Percentiles rank a stretch among this genome's conserved stretches.
phyloP scores from a whole-genome alignment of 2,329 filamentous ascomycete species.

The Paraphaeosphaeria sporulosa region DNA sequence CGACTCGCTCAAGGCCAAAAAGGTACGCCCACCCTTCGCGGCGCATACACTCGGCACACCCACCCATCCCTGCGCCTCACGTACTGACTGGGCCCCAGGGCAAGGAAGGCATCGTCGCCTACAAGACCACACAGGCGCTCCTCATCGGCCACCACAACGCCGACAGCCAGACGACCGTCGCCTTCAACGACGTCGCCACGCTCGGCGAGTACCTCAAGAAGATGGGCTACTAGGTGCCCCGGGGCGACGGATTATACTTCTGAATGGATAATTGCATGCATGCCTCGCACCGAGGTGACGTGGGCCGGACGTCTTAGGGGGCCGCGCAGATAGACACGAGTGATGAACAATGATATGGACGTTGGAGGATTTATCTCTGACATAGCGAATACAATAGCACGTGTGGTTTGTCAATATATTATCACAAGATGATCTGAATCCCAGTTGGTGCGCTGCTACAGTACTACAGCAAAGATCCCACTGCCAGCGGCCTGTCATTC shows the following conservation, averaged over 20 bases:
- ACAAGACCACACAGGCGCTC: slow-evolving; percentile 88
- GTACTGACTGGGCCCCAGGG: slow-evolving; percentile 60
- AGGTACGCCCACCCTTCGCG: slow-evolving; percentile 62
- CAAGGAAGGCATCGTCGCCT: slow-evolving; percentile 79
- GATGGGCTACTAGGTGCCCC: slow-evolving; percentile 70
- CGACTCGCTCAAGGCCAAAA: slow-evolving; percentile 82
- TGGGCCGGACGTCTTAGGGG: slow-evolving; percentile 3
- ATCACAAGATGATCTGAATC: no score
- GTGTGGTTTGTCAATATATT: slow-evolving; percentile 2
- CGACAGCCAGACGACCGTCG: slow-evolving; percentile 73
- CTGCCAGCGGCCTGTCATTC: not conserved
- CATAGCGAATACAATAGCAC: slow-evolving; percentile 24
- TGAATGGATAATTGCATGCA: slow-evolving; percentile 48
- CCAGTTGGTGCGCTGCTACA: no score
- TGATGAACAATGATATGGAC: slow-evolving; percentile 17
- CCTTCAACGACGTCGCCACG: slow-evolving; percentile 79
- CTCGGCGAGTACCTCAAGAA: slow-evolving; percentile 88
- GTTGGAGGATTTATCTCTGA: slow-evolving; percentile 20
- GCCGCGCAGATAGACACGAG: slow-evolving; percentile 21
- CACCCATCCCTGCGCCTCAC: slow-evolving; percentile 5
- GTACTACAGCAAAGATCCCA: no score
- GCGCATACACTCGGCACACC: not conserved
- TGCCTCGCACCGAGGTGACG: slow-evolving; percentile 29
- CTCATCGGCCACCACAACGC: slow-evolving; percentile 89
- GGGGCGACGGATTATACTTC: slow-evolving; percentile 42